Conservation (phyloP, 1,139 yeast genomes). For the Candida pseudoviswanathii region DNA sequence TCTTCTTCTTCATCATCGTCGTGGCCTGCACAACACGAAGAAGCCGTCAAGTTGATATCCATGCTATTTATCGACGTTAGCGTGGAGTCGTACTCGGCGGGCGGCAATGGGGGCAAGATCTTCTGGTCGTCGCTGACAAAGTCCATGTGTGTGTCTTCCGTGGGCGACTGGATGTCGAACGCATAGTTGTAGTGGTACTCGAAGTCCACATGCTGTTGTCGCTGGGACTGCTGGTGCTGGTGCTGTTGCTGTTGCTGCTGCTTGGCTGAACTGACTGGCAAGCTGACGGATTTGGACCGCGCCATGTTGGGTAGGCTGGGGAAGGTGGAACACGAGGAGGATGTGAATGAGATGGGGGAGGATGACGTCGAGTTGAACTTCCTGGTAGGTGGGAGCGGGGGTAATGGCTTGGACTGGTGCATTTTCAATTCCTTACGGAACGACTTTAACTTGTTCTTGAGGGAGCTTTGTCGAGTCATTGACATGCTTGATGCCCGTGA, state of each 20-base stretch:
- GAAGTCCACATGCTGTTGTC: background rate
- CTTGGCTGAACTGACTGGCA: background rate
- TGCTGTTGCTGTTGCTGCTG: background rate
- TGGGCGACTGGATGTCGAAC: constrained; percentile 2
- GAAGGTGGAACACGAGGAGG: background rate
- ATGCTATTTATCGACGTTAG: background rate
- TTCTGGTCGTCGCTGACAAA: constrained; percentile 5
- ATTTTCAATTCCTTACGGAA: constrained; percentile 1
- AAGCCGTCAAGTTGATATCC: background rate
- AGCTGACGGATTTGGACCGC: constrained; percentile 3
- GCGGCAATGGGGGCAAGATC: constrained; percentile 12
- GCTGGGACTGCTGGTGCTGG: background rate
- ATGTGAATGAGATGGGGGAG: background rate
- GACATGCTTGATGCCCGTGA: background rate
- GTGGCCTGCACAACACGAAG: background rate
- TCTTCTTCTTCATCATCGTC: background rate
- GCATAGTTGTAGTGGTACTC: constrained; percentile 4
- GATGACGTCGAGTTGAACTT: constrained; percentile 1
- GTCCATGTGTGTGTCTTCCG: background rate
- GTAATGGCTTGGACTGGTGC: constrained; percentile 4
- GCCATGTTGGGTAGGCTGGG: background rate
- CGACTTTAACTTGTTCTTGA: constrained; percentile 1
- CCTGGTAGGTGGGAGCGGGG: background rate
- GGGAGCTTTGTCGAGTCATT: constrained; percentile 1
- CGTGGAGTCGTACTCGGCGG: constrained; percentile 1